Conservation (phyloP, 2,329 filamentous ascomycete genomes). For the Laburnicola sp. region DNA sequence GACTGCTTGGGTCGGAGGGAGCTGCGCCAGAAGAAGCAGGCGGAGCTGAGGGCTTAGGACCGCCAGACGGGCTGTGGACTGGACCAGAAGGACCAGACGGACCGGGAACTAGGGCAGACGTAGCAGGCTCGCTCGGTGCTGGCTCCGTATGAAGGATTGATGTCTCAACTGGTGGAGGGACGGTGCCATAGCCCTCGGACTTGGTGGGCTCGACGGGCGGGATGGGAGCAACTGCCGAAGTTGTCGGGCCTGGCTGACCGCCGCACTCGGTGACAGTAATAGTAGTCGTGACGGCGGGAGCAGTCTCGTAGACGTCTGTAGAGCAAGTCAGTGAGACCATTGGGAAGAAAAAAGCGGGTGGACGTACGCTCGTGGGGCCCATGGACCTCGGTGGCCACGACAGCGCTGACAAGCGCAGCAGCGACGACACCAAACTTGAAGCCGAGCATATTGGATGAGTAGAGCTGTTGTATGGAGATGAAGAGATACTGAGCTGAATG, state of each 20-base stretch:
- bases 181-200: constrained; percentile 3
- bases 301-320: constrained; percentile 16
- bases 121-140: constrained; percentile 1
- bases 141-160: neutral
- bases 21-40: neutral
- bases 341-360: neutral
- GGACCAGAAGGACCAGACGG: neutral
- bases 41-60: neutral
- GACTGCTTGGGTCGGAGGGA: neutral
- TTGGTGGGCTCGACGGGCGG: constrained; percentile 5
- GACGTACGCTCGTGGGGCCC: constrained; percentile 3
- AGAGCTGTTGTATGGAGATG: constrained; percentile 18
- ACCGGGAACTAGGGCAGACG: neutral
- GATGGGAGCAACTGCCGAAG: constrained; percentile 12
- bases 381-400: constrained; percentile 21
- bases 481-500: constrained; percentile 26
- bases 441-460: constrained; percentile 28
- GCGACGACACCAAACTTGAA: constrained; percentile 29
- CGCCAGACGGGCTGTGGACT: neutral
- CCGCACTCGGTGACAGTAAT: constrained; percentile 31
- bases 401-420: constrained; percentile 23
- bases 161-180: neutral
- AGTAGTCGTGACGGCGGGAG: constrained; percentile 29
- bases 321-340: constrained; percentile 10
- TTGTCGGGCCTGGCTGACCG: constrained; percentile 14